phyloP scores from a whole-genome alignment of 768 basidiomycete genomes.

The Russula abietina region DNA sequence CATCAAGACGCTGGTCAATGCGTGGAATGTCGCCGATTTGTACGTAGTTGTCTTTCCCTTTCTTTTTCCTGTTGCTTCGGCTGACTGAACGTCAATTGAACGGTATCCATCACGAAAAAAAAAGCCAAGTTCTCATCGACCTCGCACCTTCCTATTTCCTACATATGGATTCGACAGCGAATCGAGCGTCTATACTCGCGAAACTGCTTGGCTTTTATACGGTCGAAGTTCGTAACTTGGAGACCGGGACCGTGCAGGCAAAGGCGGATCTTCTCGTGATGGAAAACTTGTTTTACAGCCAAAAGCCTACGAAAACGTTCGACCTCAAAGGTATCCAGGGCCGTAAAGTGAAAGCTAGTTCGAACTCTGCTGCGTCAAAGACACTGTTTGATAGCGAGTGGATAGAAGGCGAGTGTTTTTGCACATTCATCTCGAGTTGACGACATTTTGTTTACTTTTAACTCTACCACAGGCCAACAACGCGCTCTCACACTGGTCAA shows the following conservation, averaged over 20 bases:
- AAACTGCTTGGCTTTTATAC: slow-evolving; percentile 82
- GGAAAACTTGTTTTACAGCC: slow-evolving; percentile 77
- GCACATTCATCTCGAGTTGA: neutral
- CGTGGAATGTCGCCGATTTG: slow-evolving; percentile 84
- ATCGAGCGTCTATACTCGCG: slow-evolving; percentile 60
- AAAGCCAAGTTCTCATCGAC: slow-evolving; percentile 71
- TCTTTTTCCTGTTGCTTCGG: neutral
- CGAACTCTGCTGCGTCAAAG: slow-evolving; percentile 37
- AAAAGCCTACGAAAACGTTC: slow-evolving; percentile 62
- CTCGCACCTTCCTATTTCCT: slow-evolving; percentile 74
- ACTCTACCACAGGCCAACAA: slow-evolving; percentile 47
- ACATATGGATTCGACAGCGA: slow-evolving; percentile 66
- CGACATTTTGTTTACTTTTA: neutral
- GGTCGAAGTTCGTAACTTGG: slow-evolving; percentile 66
- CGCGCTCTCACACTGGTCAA: slow-evolving; percentile 56
- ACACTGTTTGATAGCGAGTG: slow-evolving; percentile 80
- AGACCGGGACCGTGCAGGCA: slow-evolving; percentile 55
- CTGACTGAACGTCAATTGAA: neutral
- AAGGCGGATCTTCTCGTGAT: slow-evolving; percentile 76
- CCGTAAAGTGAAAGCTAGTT: slow-evolving; percentile 53
- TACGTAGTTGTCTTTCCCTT: slow-evolving; percentile 35
- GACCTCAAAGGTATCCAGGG: slow-evolving; percentile 83
- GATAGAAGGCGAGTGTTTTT: slow-evolving; percentile 52
- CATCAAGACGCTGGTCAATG: slow-evolving; percentile 79
- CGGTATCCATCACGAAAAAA: neutral